These are phyloP conservation scores for Ophiostoma populinum DNA, from an alignment of 2,329 filamentous ascomycete genomes.

Conservation along the genomic window DNA sequence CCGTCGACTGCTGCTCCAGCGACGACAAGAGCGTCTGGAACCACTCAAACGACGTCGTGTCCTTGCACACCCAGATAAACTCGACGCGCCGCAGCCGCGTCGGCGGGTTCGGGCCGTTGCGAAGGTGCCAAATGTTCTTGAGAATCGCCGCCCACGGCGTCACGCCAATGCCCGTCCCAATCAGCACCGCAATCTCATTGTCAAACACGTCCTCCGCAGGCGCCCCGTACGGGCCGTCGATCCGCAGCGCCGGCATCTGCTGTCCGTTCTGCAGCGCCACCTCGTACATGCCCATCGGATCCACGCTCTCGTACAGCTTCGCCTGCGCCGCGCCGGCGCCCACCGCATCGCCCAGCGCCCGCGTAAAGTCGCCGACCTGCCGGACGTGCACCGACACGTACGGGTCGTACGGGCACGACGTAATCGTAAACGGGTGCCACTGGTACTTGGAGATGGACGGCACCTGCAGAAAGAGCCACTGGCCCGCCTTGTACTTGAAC, in stretches of 20 bases:
- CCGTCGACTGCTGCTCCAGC: constrained; percentile 69
- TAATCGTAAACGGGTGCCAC: constrained; percentile 99
- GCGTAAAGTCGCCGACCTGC: constrained; percentile 93
- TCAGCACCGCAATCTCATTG: constrained; percentile 73
- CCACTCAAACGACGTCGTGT: constrained; percentile 94
- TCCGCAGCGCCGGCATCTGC: constrained; percentile 73
- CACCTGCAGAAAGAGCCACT: constrained; percentile 94
- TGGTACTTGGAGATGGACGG: constrained; percentile 76
- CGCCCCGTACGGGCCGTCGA: constrained; percentile 91
- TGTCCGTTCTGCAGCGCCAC: constrained; percentile 87
- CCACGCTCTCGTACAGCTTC: constrained; percentile 78
- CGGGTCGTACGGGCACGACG: constrained; percentile 87
- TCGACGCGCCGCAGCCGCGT: constrained; percentile 82
- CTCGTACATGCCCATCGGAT: constrained; percentile 95
- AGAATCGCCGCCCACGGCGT: constrained; percentile 76
- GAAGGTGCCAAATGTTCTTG: constrained; percentile 97
- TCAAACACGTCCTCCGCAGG: constrained; percentile 95
- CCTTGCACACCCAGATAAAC: constrained; percentile 97
- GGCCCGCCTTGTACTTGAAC: constrained; percentile 95
- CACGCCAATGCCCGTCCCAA: constrained; percentile 75
- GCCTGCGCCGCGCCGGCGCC: constrained; percentile 76
- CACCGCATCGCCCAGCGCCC: constrained; percentile 84
- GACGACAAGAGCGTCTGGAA: constrained; percentile 88
- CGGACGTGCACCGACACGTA: constrained; percentile 91
- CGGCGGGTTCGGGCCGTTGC: constrained; percentile 76